Percentiles rank a stretch among this genome's conserved stretches.
Evolutionary conservation across 257 asterid genomes (phyloP).

Genomic region (Solanum sitiens): DNA sequence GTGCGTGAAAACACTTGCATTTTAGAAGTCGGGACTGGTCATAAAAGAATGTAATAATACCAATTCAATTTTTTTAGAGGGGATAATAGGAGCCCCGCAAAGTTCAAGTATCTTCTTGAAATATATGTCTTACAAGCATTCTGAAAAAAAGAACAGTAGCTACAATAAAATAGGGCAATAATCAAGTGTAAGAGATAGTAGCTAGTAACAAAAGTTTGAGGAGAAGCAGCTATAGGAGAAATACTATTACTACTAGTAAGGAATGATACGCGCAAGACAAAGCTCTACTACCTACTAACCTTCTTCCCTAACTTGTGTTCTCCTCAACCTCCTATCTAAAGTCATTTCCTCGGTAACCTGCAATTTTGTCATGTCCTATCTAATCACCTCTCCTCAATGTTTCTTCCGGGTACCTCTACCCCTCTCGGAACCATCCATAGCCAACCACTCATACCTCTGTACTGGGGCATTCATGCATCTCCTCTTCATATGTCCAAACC

Average conservation of each 20-base stretch:
- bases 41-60: background rate
- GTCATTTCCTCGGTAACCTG: background rate
- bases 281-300: background rate
- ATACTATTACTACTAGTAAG: background rate
- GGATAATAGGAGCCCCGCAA: background rate
- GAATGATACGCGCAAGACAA: background rate
- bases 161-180: background rate
- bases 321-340: background rate
- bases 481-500: background rate
- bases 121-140: background rate
- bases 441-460: background rate
- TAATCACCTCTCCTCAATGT: background rate
- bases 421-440: background rate
- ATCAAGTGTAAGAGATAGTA: background rate
- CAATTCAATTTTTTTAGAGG: background rate
- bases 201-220: background rate
- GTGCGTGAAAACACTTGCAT: background rate
- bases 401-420: background rate
- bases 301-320: background rate
- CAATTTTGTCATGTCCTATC: background rate
- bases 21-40: background rate
- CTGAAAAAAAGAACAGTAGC: background rate
- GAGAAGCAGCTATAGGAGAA: background rate
- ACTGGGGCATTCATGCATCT: background rate
- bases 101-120: background rate